phyloP scores from a whole-genome alignment of 768 basidiomycete genomes.

The Boletellus emodensis region DNA sequence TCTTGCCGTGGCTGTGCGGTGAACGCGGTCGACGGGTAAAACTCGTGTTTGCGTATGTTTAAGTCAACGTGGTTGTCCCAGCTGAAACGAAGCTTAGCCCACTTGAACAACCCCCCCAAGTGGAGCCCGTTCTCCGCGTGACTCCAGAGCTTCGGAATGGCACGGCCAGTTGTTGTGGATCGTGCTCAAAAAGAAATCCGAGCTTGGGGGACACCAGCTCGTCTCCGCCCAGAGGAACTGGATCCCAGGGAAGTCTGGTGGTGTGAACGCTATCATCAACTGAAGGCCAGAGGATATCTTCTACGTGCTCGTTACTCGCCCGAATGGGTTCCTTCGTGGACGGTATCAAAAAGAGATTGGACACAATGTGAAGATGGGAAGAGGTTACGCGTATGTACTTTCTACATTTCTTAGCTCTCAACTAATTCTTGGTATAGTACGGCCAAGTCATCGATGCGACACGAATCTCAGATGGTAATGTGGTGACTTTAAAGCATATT shows the following conservation, averaged over 20 bases:
- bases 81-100: too few species aligned
- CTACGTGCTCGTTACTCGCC: constrained; percentile 33
- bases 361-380: constrained; percentile 15
- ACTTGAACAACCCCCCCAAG: too few species aligned
- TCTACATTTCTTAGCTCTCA: too few species aligned
- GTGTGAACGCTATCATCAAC: background rate
- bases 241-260: background rate
- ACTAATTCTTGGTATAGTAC: background rate
- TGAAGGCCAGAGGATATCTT: constrained; percentile 25
- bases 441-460: constrained; percentile 25
- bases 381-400: constrained; percentile 7
- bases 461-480: constrained; percentile 23
- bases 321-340: constrained; percentile 34
- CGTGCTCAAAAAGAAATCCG: too few species aligned
- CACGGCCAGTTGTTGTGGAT: too few species aligned
- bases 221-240: background rate
- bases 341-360: background rate
- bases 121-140: too few species aligned
- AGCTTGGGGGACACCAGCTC: too few species aligned
- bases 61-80: too few species aligned
- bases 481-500: constrained; percentile 29
- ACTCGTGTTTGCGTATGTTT: too few species aligned
- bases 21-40: too few species aligned
- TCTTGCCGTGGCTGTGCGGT: too few species aligned
- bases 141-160: too few species aligned